Conservation (phyloP, 768 basidiomycete species). For the Leucocoprinus sp. region DNA sequence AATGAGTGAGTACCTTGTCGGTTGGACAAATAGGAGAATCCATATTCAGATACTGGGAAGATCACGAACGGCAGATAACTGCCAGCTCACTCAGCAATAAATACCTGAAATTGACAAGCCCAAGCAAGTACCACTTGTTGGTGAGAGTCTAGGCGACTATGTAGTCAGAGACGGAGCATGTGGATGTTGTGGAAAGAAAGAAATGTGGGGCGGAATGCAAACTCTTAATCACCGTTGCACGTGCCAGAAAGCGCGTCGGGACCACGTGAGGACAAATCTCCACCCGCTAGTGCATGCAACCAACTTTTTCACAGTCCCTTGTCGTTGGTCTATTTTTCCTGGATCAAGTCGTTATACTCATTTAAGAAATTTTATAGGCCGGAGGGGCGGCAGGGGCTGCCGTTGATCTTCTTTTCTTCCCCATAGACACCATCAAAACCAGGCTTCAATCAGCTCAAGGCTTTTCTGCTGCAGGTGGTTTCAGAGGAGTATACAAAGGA, state of each 20-base stretch:
- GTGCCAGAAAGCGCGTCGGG: slow-evolving; percentile 3
- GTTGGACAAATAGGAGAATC: too few relatives aligned
- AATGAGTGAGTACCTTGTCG: too few relatives aligned
- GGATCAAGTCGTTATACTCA: slow-evolving; percentile 4
- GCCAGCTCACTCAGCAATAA: too few relatives aligned
- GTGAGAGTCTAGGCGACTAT: too few relatives aligned
- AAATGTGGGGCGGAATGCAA: too few relatives aligned
- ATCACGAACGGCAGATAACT: too few relatives aligned
- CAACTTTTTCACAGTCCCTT: slow-evolving; percentile 39
- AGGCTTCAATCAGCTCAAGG: slow-evolving; percentile 86
- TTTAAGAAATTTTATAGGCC: slow-evolving; percentile 36
- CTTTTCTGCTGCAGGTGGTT: slow-evolving; percentile 79
- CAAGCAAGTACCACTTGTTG: too few relatives aligned
- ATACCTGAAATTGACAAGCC: too few relatives aligned
- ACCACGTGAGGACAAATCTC: slow-evolving; percentile 5
- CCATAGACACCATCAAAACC: slow-evolving; percentile 95
- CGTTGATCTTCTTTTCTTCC: slow-evolving; percentile 94
- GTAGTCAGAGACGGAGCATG: too few relatives aligned
- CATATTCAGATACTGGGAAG: too few relatives aligned
- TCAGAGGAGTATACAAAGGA: slow-evolving; percentile 87
- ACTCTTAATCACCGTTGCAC: slow-evolving; percentile 9
- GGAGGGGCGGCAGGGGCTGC: slow-evolving; percentile 89
- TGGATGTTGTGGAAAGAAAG: too few relatives aligned
- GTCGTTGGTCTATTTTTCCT: slow-evolving; percentile 24
- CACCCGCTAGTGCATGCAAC: too few relatives aligned